Conservation (phyloP, 257 asterid genomes). For the Euphrasia confusa region DNA sequence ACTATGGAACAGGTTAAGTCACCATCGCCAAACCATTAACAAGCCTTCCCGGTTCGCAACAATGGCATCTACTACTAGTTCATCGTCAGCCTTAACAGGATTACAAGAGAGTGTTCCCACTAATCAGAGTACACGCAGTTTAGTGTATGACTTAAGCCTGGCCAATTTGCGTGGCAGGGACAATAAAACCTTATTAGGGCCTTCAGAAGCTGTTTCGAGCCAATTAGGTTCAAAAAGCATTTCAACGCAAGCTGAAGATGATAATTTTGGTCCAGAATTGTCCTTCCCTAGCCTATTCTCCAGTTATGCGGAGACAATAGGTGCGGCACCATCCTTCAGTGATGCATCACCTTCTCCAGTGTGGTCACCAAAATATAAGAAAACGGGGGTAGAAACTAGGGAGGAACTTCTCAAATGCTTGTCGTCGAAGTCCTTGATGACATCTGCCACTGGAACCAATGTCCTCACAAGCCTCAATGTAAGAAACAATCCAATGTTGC, state of each 20-base stretch:
- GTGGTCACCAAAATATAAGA: conserved; percentile 81
- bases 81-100: conserved; percentile 59
- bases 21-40: conserved; percentile 56
- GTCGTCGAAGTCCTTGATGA: conserved; percentile 57
- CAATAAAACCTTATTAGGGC: too few species aligned
- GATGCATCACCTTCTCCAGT: conserved; percentile 49
- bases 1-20: conserved; percentile 59
- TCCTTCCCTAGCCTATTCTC: conserved; percentile 65
- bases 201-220: too few species aligned
- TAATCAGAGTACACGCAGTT: conserved; percentile 48
- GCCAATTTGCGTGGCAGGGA: conserved; percentile 24
- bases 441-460: conserved; percentile 44
- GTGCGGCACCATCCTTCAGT: conserved; percentile 57
- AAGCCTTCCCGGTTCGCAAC: conserved; percentile 64
- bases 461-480: conserved; percentile 53
- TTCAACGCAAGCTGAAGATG: too few species aligned
- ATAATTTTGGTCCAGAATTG: neutral
- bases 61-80: conserved; percentile 47
- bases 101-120: conserved; percentile 48
- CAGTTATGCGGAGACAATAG: conserved; percentile 92
- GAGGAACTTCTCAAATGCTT: conserved; percentile 69
- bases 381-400: conserved; percentile 84
- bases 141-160: conserved; percentile 48
- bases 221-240: too few species aligned
- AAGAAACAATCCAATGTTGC: conserved; percentile 28